Evolutionary conservation across 768 basidiomycete genomes (phyloP), one percentile per base, ranked within the genome.

Genomic region (Tylopilus intermedius): DNA sequence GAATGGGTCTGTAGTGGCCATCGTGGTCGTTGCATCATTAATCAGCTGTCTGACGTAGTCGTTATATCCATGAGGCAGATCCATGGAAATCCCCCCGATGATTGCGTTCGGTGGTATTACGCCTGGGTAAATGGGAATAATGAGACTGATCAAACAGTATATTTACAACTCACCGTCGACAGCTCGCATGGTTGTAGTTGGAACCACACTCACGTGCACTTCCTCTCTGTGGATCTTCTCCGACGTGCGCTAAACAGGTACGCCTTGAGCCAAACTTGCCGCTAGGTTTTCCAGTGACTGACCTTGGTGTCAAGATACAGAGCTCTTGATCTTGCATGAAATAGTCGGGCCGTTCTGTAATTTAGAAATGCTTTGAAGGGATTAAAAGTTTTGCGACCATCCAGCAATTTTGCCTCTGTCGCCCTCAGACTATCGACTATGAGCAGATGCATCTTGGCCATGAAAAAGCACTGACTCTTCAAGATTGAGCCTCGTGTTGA

Each of bases 141-240:
- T 38, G 37, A 18, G n/a, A 18, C n/a, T 38, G 13, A 11, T 33
- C 37, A 5, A 11, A 37, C 5, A 2, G 13, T 37, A 15, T 6
- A n/a, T 37, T 5, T 37, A 37, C 37, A 37, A n/a, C 43, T 21
- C 7, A 55, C 61, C 44, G 1, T 47, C 0, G 0, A 44, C 26
- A 1, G 9, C 8, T 30, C 11, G 50, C 7, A 64, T 22, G 8
- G 49, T 39, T n/a, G 45, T 3, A 9, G 7, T 22, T 24, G 59
- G 41, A 18, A 64, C 45, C 2, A 51, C 37, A 6, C 26, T 44
- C 18, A 37, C 18, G 46, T 1, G 26, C 1, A 4, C 5, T 21
- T 37, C 18, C 1, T 47, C 26, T 26, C 42, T 42, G 2, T 37
- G 51, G 7, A 60, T 61, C 26, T 5, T 43, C 43, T 57, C 58